These are phyloP conservation scores for Fraxinus anomala DNA, from an alignment of 257 asterid species.

Conservation along the genomic window DNA sequence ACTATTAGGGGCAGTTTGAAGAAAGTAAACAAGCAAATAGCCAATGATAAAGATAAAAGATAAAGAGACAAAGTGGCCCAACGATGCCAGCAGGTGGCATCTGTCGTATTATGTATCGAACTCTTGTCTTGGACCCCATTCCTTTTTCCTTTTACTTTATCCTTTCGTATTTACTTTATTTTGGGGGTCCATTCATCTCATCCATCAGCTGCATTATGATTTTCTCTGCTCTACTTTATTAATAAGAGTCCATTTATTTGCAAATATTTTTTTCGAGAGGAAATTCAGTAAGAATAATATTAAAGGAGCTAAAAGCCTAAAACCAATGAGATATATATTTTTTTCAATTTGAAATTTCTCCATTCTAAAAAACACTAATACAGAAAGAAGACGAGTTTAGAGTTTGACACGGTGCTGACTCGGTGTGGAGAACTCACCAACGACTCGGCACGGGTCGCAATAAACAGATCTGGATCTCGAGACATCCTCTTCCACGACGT, in stretches of 20 bases:
- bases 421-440: conserved; percentile 74
- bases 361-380: neutral
- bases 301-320: neutral
- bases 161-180: neutral
- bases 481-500: conserved; percentile 93
- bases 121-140: neutral
- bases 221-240: neutral
- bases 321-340: neutral
- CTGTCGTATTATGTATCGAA: neutral
- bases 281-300: neutral
- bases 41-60: neutral
- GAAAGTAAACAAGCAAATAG: neutral
- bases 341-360: neutral
- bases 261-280: neutral
- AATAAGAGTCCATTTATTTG: neutral
- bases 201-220: neutral
- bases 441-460: conserved; percentile 99
- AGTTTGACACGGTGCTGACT: conserved; percentile 30
- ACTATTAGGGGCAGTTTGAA: neutral
- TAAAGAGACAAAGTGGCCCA: neutral
- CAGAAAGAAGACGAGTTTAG: neutral
- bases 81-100: neutral
- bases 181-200: neutral
- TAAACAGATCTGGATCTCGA: conserved; percentile 85
- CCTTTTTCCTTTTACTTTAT: neutral